phyloP scores from a whole-genome alignment of 208 protist species.

The Leishmania tropica region DNA sequence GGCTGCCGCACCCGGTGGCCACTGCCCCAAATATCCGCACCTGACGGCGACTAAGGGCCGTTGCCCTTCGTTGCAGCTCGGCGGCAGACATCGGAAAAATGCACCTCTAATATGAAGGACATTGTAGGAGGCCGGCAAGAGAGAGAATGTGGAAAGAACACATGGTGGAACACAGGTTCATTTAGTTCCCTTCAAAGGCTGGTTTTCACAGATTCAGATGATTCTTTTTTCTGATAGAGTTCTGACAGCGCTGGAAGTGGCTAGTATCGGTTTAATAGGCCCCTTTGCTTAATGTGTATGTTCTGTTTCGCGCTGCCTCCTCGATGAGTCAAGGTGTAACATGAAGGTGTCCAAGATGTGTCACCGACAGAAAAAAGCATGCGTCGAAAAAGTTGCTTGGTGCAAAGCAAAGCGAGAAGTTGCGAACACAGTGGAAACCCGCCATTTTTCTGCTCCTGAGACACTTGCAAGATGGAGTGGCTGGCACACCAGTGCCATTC shows the following conservation, averaged over 20 bases:
- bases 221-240: background rate
- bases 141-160: background rate
- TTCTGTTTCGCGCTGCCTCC: background rate
- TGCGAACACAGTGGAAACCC: background rate
- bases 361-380: background rate
- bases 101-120: background rate
- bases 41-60: slow-evolving; percentile 53
- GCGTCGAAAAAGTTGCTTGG: background rate
- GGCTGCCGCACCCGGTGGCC: slow-evolving; percentile 25
- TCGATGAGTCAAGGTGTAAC: background rate
- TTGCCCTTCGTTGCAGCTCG: slow-evolving; percentile 38
- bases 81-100: slow-evolving; percentile 29
- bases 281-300: background rate
- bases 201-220: background rate
- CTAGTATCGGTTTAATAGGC: background rate
- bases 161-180: background rate
- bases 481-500: background rate
- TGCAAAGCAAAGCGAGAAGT: background rate
- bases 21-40: slow-evolving; percentile 31
- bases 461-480: background rate
- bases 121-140: background rate
- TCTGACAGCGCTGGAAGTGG: background rate
- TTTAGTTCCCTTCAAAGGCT: background rate
- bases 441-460: background rate
- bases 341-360: background rate